These are phyloP conservation scores for Rhodotorula babjevae DNA, from an alignment of 768 basidiomycete genomes.

Conservation along the genomic window DNA sequence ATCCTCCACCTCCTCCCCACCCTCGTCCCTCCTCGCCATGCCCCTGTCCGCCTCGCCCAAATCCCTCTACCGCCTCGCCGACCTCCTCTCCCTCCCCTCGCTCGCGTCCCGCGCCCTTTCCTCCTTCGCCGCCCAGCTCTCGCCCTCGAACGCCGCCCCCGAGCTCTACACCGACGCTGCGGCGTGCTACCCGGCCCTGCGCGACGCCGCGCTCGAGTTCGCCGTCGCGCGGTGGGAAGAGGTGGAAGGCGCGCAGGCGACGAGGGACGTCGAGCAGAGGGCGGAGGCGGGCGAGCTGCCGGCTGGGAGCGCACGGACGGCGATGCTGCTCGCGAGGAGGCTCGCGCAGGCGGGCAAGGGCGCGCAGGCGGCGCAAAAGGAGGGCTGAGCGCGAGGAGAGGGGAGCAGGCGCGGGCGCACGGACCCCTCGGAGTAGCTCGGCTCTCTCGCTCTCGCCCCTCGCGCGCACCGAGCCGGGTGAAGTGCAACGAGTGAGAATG, in stretches of 20 bases:
- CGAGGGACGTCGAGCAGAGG: not conserved
- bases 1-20: not conserved
- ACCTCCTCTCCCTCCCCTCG: slow-evolving; percentile 3
- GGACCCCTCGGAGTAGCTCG: not conserved
- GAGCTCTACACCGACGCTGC: slow-evolving; percentile 1
- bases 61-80: slow-evolving; percentile 16
- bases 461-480: too few relatives aligned
- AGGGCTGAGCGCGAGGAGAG: not conserved
- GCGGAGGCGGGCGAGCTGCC: not conserved
- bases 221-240: not conserved
- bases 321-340: not conserved
- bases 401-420: not conserved
- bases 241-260: not conserved
- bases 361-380: not conserved
- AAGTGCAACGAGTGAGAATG: not conserved
- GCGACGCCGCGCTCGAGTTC: not conserved
- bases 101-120: slow-evolving; percentile 13
- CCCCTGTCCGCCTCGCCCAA: slow-evolving; percentile 17
- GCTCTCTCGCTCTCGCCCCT: too few relatives aligned
- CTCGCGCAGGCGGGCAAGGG: not conserved
- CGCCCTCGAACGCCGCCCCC: not conserved
- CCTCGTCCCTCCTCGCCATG: not conserved
- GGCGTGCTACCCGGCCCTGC: not conserved
- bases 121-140: not conserved
- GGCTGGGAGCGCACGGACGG: not conserved